A percentile compares a stretch with the other conserved stretches of the same genome.
Conservation (phyloP, 2,329 filamentous ascomycete species). For the Rutstroemia sp. region DNA sequence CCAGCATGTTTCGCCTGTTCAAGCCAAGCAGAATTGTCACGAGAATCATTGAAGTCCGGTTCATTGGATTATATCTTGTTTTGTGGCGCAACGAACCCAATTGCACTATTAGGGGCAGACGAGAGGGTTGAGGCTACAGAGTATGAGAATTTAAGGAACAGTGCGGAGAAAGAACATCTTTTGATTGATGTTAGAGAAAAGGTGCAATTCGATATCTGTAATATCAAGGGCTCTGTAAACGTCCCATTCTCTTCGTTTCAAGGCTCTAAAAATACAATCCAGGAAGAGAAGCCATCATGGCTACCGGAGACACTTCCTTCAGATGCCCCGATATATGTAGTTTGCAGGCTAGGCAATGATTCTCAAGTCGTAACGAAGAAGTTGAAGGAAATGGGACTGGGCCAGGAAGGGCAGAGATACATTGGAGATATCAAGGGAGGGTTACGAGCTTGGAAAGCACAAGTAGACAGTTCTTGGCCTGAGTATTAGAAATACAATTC, state of each 20-base stretch:
- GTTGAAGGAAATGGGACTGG: conserved; percentile 52
- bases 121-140: conserved; percentile 62
- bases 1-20: conserved; percentile 73
- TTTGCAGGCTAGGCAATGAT: conserved; percentile 72
- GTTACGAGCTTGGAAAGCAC: conserved; percentile 62
- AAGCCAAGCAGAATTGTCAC: conserved; percentile 51
- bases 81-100: conserved; percentile 57
- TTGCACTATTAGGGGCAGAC: conserved; percentile 49
- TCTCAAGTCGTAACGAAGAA: conserved; percentile 63
- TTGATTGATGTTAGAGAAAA: conserved; percentile 79
- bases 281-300: conserved; percentile 26
- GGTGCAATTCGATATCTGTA: conserved; percentile 77
- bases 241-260: conserved; percentile 54
- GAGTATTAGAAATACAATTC: conserved; percentile 37
- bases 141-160: conserved; percentile 37
- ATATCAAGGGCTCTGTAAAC: conserved; percentile 68
- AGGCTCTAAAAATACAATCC: conserved; percentile 17
- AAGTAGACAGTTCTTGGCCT: conserved; percentile 54
- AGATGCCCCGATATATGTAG: conserved; percentile 55
- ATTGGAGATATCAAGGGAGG: conserved; percentile 68
- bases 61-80: conserved; percentile 80
- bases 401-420: conserved; percentile 39
- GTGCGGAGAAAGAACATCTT: conserved; percentile 36
- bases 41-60: conserved; percentile 53
- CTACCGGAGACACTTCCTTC: conserved; percentile 33